Evolutionary conservation across 1,139 yeast species (phyloP).

Genomic region (Debaryomyces nepalensis): DNA sequence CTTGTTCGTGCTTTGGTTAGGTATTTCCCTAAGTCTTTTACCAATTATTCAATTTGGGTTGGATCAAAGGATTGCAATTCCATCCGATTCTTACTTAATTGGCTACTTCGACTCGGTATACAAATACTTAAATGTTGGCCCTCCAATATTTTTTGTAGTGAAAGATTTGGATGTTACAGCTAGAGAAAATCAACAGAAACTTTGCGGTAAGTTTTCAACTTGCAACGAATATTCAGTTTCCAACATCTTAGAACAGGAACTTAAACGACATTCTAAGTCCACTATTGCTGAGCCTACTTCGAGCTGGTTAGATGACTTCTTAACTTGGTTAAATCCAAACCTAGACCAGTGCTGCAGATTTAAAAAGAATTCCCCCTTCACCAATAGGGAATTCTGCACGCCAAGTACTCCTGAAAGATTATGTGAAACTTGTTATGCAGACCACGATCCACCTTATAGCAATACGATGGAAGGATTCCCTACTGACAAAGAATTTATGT

Average conservation of each 20-base stretch:
- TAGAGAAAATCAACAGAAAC: slow-evolving; percentile 63
- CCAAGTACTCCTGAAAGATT: slow-evolving; percentile 72
- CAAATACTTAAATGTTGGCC: slow-evolving; percentile 78
- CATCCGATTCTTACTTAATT: slow-evolving; percentile 78
- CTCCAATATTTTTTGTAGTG: slow-evolving; percentile 87
- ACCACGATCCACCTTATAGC: slow-evolving; percentile 64
- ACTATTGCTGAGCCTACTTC: slow-evolving; percentile 82
- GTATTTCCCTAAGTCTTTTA: slow-evolving; percentile 66
- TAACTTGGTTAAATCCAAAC: slow-evolving; percentile 85
- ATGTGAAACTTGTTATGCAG: slow-evolving; percentile 71
- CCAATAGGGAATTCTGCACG: slow-evolving; percentile 56
- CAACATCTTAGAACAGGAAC: slow-evolving; percentile 86
- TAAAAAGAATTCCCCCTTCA: slow-evolving; percentile 39
- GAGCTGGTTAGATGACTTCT: slow-evolving; percentile 91
- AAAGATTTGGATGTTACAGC: slow-evolving; percentile 65
- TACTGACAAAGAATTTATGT: slow-evolving; percentile 71
- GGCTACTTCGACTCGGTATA: slow-evolving; percentile 80
- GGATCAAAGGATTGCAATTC: slow-evolving; percentile 89
- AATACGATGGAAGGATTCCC: slow-evolving; percentile 86
- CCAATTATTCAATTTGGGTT: slow-evolving; percentile 79
- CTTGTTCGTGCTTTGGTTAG: slow-evolving; percentile 63
- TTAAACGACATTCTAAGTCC: slow-evolving; percentile 64
- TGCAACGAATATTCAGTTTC: slow-evolving; percentile 80
- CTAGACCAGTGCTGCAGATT: slow-evolving; percentile 85
- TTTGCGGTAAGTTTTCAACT: slow-evolving; percentile 87